Conservation (phyloP, 2,329 filamentous ascomycete genomes). For the Fusarium sp. region DNA sequence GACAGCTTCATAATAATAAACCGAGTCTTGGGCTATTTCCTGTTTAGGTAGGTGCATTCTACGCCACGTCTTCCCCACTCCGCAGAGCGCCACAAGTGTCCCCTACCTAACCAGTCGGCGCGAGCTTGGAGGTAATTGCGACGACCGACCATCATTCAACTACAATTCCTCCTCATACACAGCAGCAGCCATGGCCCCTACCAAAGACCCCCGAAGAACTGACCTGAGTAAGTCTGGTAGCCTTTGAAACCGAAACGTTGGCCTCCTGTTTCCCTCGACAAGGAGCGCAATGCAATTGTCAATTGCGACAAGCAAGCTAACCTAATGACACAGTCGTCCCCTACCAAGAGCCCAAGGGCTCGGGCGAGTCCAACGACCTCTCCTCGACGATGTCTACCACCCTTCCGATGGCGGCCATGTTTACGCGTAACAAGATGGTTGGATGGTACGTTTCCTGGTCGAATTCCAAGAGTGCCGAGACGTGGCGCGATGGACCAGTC, state of each 20-base stretch:
- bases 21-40: constrained; percentile 12
- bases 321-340: constrained; percentile 76
- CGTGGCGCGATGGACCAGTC: constrained; percentile 4
- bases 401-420: constrained; percentile 85
- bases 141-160: constrained; percentile 31
- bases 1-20: neutral
- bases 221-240: constrained; percentile 55
- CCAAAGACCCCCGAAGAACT: constrained; percentile 57
- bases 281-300: constrained; percentile 3
- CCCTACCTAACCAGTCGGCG: constrained; percentile 31
- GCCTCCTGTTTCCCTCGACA: neutral
- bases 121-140: constrained; percentile 37
- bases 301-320: constrained; percentile 23
- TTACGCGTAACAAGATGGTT: constrained; percentile 85
- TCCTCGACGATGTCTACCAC: constrained; percentile 78
- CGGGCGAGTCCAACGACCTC: constrained; percentile 74
- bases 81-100: constrained; percentile 23
- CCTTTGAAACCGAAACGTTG: neutral
- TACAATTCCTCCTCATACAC: constrained; percentile 19
- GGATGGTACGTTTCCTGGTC: constrained; percentile 64
- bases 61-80: constrained; percentile 31
- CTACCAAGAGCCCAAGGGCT: constrained; percentile 79
- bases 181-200: constrained; percentile 52
- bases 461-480: neutral
- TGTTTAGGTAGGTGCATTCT: constrained; percentile 26